Evolutionary conservation across 2,329 filamentous ascomycete species (phyloP).

Genomic region (Orbilia quercus): DNA sequence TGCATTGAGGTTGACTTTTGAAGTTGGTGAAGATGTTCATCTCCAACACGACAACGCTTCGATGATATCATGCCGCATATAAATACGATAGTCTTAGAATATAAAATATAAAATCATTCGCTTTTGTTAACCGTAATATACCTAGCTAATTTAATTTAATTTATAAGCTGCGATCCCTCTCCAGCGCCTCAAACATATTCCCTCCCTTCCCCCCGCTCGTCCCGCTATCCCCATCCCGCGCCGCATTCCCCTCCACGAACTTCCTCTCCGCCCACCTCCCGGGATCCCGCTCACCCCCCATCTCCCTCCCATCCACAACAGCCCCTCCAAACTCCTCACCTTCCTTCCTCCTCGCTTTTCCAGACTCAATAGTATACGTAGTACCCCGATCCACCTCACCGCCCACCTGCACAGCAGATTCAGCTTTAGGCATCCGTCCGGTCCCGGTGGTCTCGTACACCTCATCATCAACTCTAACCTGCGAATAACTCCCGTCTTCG

Average conservation of each 20-base stretch:
- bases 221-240: slow-evolving; percentile 21
- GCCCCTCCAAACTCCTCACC: slow-evolving; percentile 31
- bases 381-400: too few species aligned
- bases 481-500: slow-evolving; percentile 7
- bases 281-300: slow-evolving; percentile 57
- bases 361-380: too few species aligned
- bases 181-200: slow-evolving; percentile 29
- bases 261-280: slow-evolving; percentile 55
- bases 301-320: slow-evolving; percentile 54
- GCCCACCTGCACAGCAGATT: too few species aligned
- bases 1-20: not conserved
- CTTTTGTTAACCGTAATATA: too few species aligned
- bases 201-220: slow-evolving; percentile 5
- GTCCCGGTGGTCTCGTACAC: slow-evolving; percentile 6
- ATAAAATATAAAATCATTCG: not conserved
- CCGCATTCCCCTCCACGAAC: slow-evolving; percentile 35
- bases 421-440: slow-evolving; percentile 10
- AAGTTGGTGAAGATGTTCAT: not conserved
- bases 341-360: slow-evolving; percentile 3
- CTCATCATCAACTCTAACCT: slow-evolving; percentile 18
- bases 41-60: slow-evolving; percentile 30
- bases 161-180: slow-evolving; percentile 6
- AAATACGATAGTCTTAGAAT: not conserved
- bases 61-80: slow-evolving; percentile 1
- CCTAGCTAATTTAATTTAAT: too few species aligned